Base-by-base conservation (phyloP, 257 asterid species). In the Solanum chiquidenum region DNA sequence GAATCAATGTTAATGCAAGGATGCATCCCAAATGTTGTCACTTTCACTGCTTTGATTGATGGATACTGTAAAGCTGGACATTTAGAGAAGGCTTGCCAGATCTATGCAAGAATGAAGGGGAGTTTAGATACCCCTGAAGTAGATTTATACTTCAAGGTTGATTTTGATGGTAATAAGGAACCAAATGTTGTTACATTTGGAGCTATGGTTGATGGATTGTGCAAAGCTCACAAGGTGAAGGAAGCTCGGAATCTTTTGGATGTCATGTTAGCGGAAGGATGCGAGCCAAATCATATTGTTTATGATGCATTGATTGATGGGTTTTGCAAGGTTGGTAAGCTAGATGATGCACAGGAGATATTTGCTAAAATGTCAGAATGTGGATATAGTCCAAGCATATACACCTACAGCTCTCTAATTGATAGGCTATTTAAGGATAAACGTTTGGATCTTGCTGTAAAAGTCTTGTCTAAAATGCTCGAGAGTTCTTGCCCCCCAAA, bases 301-400 rank as follows among this genome's bases (percentile, higher is more conserved):
- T 95, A 93, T 92, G 98, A 94, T 88, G 98, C 99, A 86, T 95
- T 97, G 40, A 94, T 97, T 82, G 98, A 97, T 86, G 99, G 99
- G 74, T 92, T 94, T 88, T 95, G 99, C 94, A 97, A 97, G 92
- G 94, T 91, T 68, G 99, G 98, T 66, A 95, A 95, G 90, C 94
- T 95, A 74, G 98, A 96, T 77, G 99, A 97, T 90, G 98, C 99
- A 60, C 98, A 95, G 52, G 95, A 93, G 91, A 91, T 97, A 34
- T 93, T 94, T 91, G 88, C 95, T 71, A 93, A 92, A 90, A 95
- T 97, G 98, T 91, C 94, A 12, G 96, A 93, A 86, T 74, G 89
- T 83, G 99, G 98, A 79, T 94, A 91, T 89, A 86, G 66, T 87
- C 98, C 98, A 5, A 95, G 92, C 91, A 90, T 94, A 85, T 92